Evolutionary conservation across 2,329 filamentous ascomycete species (phyloP), one percentile per base, ranked within the genome.

Genomic region (Pseudogymnoascus sp.): DNA sequence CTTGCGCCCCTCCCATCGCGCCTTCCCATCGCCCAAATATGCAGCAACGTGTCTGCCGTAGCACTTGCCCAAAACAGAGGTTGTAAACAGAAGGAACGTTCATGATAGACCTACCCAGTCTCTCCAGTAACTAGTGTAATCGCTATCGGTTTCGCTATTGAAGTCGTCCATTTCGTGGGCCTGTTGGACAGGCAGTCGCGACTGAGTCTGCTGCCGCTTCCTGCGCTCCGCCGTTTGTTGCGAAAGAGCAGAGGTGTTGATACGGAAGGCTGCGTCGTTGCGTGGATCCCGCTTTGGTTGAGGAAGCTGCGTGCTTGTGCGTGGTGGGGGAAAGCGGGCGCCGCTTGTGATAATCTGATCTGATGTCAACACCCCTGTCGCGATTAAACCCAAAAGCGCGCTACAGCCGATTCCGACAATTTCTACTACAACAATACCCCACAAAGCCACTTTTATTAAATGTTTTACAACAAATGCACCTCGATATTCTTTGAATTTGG

Each of bases 81-180:
- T 61, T 47, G 67, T 65, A 29, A 64, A 39, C 54, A 37, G 59
- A 26, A 61, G 59, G 59, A 61, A 61, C 34, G 16, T 12, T 54
- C 47, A 31, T n/a, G 23, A 21, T 57, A 61, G 45, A 87, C 91
- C 80, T 81, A 97, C 95, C 95, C 95, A 99, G 79, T 99, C 95
- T 76, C 93, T 84, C 95, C 95, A 99, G 77, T 97, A 99, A 78
- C 92, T 97, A 60, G 95, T 97, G 76, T 97, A 99, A 79, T 99
- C 95, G 77, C 93, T 97, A 75, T 99, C 95, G 11, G 93, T 96
- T 77, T 99, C 95, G 74, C 92, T 97, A 69, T 91, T 93, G 77
- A 95, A 97, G 78, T 97, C 93, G 75, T 97, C 95, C 95, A 97
- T 97, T 57, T 57, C 51, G 51, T 57, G 16, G 51, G 29, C 11